Conservation (phyloP, 176 grass and related monocot genomes). For the Sorghum bicolor region Sorghum_bicolor_NCBIv3 NC_012872.2:65004001-65004500, state of each 20-base stretch:
- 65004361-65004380: background rate
- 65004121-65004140: constrained; percentile 31
- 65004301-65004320: constrained; percentile 60
- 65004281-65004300: constrained; percentile 62
- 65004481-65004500: background rate
- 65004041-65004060: constrained; percentile 24
- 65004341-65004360: background rate
- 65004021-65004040: background rate
- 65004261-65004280: constrained; percentile 22
- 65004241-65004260: background rate
- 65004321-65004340: constrained; percentile 24
- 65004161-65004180: background rate
- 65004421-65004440: constrained; percentile 65
- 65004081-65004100: constrained; percentile 5
- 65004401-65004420: constrained; percentile 42
- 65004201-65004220: background rate
- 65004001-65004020: background rate
- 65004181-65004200: constrained; percentile 7
- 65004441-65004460: constrained; percentile 70
- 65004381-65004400: background rate
- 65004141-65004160: background rate
- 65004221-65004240: constrained; percentile 8
- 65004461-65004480: constrained; percentile 31
- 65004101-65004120: constrained; percentile 22
- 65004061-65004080: background rate